phyloP scores from a whole-genome alignment of 768 basidiomycete species.

The Basidioascus undulatus region DNA sequence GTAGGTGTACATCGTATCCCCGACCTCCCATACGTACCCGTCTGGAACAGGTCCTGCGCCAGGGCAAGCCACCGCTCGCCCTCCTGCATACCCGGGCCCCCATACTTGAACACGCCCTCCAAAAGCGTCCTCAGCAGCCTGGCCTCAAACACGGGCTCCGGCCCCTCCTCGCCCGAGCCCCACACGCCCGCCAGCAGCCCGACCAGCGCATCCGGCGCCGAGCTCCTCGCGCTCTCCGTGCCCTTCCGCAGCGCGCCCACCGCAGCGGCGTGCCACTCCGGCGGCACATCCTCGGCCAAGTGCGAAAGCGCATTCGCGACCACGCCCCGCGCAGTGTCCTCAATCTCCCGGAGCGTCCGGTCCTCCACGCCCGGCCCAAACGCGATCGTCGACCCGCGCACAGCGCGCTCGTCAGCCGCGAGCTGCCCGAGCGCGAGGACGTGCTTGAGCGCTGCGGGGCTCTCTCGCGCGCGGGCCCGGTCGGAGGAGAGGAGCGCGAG shows the following conservation, averaged over 20 bases:
- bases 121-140: constrained; percentile 38
- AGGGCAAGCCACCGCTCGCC: constrained; percentile 52
- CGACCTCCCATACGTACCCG: no score
- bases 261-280: constrained; percentile 24
- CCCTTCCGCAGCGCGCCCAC: constrained; percentile 2
- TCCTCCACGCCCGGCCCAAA: constrained; percentile 8
- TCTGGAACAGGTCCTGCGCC: constrained; percentile 37
- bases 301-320: constrained; percentile 37
- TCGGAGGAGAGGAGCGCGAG: constrained; percentile 32
- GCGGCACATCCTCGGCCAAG: constrained; percentile 20
- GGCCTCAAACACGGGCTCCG: constrained; percentile 31
- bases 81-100: constrained; percentile 35
- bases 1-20: neutral
- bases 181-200: constrained; percentile 16
- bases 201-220: constrained; percentile 13
- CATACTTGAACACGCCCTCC: constrained; percentile 27
- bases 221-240: neutral
- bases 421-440: constrained; percentile 30
- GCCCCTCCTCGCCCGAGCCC: constrained; percentile 17
- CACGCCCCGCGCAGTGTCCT: constrained; percentile 3
- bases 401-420: constrained; percentile 11
- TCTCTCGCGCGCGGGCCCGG: constrained; percentile 32
- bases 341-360: constrained; percentile 6
- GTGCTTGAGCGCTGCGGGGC: constrained; percentile 46
- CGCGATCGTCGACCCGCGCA: constrained; percentile 6